Conservation (phyloP, 305 asterid genomes). For the Fraxinus albicans region DNA sequence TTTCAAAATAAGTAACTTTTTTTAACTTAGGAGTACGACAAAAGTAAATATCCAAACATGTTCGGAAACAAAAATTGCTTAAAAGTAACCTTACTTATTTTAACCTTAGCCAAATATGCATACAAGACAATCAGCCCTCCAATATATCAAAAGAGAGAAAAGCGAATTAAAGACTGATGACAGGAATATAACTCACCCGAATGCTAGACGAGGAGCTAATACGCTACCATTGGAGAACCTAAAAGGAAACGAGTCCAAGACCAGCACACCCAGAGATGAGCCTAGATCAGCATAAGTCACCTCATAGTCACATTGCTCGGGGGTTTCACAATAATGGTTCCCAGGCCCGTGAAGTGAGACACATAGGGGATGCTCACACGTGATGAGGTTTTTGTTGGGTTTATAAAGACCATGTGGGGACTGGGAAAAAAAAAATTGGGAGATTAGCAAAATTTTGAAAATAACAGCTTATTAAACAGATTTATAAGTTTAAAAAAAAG, state of each 20-base stretch:
- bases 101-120: neutral
- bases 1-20: neutral
- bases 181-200: constrained; percentile 57
- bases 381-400: constrained; percentile 54
- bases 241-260: constrained; percentile 63
- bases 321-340: constrained; percentile 33
- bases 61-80: neutral
- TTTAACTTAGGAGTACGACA: neutral
- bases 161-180: neutral
- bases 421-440: constrained; percentile 35
- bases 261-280: constrained; percentile 78
- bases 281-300: constrained; percentile 79
- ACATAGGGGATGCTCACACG: constrained; percentile 68
- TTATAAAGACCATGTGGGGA: constrained; percentile 84
- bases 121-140: neutral
- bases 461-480: neutral
- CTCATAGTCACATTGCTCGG: constrained; percentile 90
- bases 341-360: constrained; percentile 45
- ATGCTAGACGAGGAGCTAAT: constrained; percentile 56
- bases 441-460: constrained; percentile 10
- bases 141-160: neutral
- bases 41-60: neutral
- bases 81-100: neutral
- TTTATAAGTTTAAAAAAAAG: neutral
- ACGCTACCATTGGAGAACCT: constrained; percentile 59